Evolutionary conservation across 306 rosid genomes (phyloP).

Genomic region (Trichosanthes cucumerina): DNA sequence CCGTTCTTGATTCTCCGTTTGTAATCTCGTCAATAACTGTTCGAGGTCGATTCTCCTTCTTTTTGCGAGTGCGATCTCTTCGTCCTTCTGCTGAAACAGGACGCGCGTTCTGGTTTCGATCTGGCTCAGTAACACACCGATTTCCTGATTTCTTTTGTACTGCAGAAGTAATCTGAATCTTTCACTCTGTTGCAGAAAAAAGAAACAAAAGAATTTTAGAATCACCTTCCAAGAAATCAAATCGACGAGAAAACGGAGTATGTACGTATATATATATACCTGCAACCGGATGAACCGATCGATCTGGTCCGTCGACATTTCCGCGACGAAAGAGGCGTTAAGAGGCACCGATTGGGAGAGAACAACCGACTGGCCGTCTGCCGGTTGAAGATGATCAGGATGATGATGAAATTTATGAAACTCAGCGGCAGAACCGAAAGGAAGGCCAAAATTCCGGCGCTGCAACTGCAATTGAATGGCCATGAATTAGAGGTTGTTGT

Average conservation of each 20-base stretch:
- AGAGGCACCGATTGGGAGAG: slow-evolving; percentile 4
- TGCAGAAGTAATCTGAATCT: slow-evolving; percentile 31
- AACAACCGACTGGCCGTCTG: neutral
- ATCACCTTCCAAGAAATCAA: neutral
- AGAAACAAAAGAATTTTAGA: neutral
- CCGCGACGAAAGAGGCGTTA: slow-evolving; percentile 9
- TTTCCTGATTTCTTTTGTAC: slow-evolving; percentile 35
- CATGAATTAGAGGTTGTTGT: neutral
- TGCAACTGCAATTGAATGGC: slow-evolving; percentile 1
- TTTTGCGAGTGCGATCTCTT: slow-evolving; percentile 34
- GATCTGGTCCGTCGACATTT: slow-evolving; percentile 34
- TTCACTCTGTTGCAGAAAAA: slow-evolving; percentile 32
- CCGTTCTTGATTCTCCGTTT: slow-evolving; percentile 48
- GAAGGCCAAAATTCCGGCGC: neutral
- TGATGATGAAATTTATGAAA: neutral
- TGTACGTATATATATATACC: too few species aligned
- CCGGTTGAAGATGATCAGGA: neutral
- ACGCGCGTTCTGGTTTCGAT: slow-evolving; percentile 21
- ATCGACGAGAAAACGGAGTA: neutral
- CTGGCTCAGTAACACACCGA: slow-evolving; percentile 20
- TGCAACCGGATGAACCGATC: slow-evolving; percentile 40
- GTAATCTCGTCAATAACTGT: slow-evolving; percentile 26
- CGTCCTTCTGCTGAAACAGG: slow-evolving; percentile 37
- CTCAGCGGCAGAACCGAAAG: neutral
- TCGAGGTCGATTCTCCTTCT: slow-evolving; percentile 38